Percentiles rank a stretch among this genome's conserved stretches.
These are phyloP conservation scores for Didymella glomerata DNA, from an alignment of 2,329 filamentous ascomycete species.

Conservation along the genomic window DNA sequence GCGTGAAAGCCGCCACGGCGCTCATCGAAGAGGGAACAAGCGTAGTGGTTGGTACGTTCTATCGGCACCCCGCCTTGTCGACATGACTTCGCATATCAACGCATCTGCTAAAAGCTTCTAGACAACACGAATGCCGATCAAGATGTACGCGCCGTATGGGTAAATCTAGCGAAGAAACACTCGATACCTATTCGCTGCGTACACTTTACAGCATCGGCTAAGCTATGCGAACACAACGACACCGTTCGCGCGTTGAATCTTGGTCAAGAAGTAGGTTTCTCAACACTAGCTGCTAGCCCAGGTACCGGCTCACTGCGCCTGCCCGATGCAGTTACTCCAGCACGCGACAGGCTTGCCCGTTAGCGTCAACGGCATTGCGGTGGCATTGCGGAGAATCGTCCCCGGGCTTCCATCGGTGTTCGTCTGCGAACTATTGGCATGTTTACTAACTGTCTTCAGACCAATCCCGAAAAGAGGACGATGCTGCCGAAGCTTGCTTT, in stretches of 20 bases:
- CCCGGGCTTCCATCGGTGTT: conserved; percentile 12
- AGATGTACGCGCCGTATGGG: conserved; percentile 80
- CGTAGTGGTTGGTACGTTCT: conserved; percentile 76
- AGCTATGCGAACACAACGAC: conserved; percentile 85
- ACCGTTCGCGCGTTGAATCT: conserved; percentile 73
- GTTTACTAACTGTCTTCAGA: conserved; percentile 51
- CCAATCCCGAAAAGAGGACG: conserved; percentile 83
- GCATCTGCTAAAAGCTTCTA: conserved; percentile 50
- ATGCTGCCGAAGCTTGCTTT: conserved; percentile 84
- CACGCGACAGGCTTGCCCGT: conserved; percentile 10
- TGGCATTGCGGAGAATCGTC: conserved; percentile 18
- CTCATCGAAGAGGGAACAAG: conserved; percentile 70
- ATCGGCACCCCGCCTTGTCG: conserved; percentile 27
- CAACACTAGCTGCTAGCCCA: conserved; percentile 26
- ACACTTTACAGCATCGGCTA: conserved; percentile 77
- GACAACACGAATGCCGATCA: conserved; percentile 95
- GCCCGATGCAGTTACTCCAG: conserved; percentile 14
- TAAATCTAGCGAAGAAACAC: conserved; percentile 74
- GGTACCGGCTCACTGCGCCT: conserved; percentile 16
- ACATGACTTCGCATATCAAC: conserved; percentile 20
- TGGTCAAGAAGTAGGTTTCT: conserved; percentile 46
- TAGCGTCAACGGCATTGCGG: conserved; percentile 18
- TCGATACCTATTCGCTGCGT: conserved; percentile 83
- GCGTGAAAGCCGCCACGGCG: conserved; percentile 75
- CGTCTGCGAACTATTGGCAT: conserved; percentile 18